Conservation (phyloP, 441 rosid genomes). For the Erodium trifolium region DNA sequence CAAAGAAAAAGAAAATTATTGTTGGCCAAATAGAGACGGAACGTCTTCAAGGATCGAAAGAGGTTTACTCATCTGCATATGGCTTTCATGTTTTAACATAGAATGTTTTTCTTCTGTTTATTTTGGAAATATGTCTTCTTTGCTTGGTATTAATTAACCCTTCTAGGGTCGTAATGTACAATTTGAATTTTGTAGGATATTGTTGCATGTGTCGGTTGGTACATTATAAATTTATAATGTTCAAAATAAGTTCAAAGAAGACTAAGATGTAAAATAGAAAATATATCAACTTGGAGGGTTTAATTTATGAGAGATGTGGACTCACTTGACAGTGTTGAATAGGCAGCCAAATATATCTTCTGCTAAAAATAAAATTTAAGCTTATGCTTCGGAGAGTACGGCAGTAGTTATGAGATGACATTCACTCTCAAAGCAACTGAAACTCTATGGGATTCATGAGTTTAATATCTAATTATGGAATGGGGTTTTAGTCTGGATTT, state of each 20-base stretch:
- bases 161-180: neutral
- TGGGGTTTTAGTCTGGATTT: neutral
- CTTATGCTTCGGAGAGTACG: neutral
- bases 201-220: neutral
- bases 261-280: neutral
- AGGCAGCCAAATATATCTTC: neutral
- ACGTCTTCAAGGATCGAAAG: conserved; percentile 76
- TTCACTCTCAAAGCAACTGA: no score
- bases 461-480: neutral
- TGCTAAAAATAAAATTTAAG: no score
- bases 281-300: neutral
- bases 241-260: neutral
- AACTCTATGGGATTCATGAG: neutral
- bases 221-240: neutral
- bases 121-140: no score
- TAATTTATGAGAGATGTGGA: neutral
- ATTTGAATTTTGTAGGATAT: neutral
- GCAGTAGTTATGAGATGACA: neutral
- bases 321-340: neutral
- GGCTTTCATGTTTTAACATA: no score
- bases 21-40: conserved; percentile 87
- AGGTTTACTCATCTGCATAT: conserved; percentile 41
- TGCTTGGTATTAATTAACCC: no score
- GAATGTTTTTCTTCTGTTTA: no score
- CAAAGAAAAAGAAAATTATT: conserved; percentile 86